These are phyloP conservation scores for Cryphonectria radicalis DNA, from an alignment of 2,329 filamentous ascomycete genomes.

Conservation along the genomic window DNA sequence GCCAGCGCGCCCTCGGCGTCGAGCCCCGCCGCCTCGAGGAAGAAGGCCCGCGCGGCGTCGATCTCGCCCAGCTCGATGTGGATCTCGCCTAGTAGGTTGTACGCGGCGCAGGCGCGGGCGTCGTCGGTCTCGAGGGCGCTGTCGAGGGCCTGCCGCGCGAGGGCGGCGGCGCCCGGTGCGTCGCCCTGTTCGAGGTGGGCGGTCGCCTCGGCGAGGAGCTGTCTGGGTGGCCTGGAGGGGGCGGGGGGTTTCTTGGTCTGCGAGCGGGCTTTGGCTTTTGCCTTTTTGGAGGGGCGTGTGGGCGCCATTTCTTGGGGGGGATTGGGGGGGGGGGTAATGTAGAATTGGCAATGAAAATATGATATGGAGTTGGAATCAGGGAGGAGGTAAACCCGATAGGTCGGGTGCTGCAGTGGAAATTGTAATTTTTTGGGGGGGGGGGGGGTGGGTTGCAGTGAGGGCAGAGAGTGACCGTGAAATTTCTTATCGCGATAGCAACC, in stretches of 20 bases:
- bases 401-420: not conserved
- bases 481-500: slow-evolving; percentile 21
- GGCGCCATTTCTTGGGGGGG: slow-evolving; percentile 27
- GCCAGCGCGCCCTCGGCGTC: slow-evolving; percentile 76
- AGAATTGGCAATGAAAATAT: not conserved
- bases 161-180: slow-evolving; percentile 34
- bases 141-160: slow-evolving; percentile 49
- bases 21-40: slow-evolving; percentile 72
- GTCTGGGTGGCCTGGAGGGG: slow-evolving; percentile 29
- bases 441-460: not conserved
- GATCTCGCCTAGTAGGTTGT: slow-evolving; percentile 81
- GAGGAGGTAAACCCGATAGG: not conserved
- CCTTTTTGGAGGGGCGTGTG: slow-evolving; percentile 30
- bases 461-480: slow-evolving; percentile 9
- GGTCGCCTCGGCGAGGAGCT: slow-evolving; percentile 40
- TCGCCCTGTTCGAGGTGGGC: slow-evolving; percentile 43
- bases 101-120: slow-evolving; percentile 57
- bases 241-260: slow-evolving; percentile 22
- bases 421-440: not conserved
- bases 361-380: not conserved
- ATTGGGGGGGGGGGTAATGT: not conserved
- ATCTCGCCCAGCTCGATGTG: slow-evolving; percentile 81
- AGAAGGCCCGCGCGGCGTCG: slow-evolving; percentile 73
- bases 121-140: slow-evolving; percentile 51
- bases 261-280: slow-evolving; percentile 28